These are phyloP conservation scores for Drosera spatulata DNA, from an alignment of 179 eudicot genomes.

Conservation along the genomic window DNA sequence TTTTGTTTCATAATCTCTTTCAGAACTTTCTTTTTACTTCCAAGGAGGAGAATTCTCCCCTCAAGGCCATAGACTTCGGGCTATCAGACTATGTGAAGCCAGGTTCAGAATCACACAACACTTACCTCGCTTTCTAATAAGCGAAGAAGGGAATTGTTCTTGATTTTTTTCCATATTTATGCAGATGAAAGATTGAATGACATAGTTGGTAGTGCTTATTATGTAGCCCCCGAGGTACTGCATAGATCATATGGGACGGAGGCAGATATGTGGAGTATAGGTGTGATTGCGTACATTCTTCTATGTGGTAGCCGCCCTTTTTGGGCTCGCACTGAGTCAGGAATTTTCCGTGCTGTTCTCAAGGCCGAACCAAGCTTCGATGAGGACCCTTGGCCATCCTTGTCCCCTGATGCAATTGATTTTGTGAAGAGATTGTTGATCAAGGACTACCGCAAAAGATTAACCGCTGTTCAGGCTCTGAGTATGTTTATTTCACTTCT, in stretches of 20 bases:
- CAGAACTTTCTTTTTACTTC: conserved; percentile 69
- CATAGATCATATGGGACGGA: no score
- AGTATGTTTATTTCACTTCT: conserved; percentile 10
- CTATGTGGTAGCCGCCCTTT: conserved; percentile 75
- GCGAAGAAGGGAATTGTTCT: conserved; percentile 1
- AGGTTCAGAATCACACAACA: conserved; percentile 27
- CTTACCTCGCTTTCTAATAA: conserved; percentile 1
- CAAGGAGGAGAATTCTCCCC: conserved; percentile 43
- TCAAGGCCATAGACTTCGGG: no score
- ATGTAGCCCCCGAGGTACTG: no score
- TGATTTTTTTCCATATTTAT: background rate
- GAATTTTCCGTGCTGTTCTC: no score
- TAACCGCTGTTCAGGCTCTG: conserved; percentile 67
- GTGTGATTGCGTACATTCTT: conserved; percentile 15
- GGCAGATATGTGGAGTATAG: no score
- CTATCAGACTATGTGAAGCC: conserved; percentile 59
- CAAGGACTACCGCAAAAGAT: conserved; percentile 61
- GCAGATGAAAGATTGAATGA: conserved; percentile 56
- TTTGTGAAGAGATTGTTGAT: conserved; percentile 55
- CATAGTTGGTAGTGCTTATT: no score
- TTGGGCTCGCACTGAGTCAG: conserved; percentile 49
- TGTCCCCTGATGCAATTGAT: conserved; percentile 53
- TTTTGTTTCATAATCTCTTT: conserved; percentile 5
- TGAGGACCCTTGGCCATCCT: conserved; percentile 59
- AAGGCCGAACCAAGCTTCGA: conserved; percentile 57